Conservation (phyloP, 2,329 filamentous ascomycete species). For the Penicillium hordei region DNA sequence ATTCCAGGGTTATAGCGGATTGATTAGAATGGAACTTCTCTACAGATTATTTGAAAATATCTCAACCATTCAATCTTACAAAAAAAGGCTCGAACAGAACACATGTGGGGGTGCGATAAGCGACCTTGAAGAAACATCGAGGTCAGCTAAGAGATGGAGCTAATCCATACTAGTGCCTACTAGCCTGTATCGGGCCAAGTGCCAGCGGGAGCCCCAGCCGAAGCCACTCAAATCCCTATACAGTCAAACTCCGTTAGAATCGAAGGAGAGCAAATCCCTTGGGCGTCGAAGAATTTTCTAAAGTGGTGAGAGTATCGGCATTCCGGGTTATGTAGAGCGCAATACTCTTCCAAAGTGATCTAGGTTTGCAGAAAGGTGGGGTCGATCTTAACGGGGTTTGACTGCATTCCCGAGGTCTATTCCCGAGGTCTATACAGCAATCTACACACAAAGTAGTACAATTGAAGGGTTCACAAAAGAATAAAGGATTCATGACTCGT, state of each 20-base stretch:
- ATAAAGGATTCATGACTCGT: slow-evolving; percentile 20
- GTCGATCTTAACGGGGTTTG: not conserved
- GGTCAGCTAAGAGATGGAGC: not conserved
- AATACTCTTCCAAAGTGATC: too few relatives aligned
- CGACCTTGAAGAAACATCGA: not conserved
- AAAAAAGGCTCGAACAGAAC: not conserved
- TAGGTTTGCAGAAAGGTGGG: not conserved
- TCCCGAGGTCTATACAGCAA: not conserved
- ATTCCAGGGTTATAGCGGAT: not conserved
- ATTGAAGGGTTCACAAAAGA: not conserved
- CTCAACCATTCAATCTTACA: not conserved
- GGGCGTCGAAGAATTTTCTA: not conserved
- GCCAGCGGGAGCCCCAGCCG: not conserved
- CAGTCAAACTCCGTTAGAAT: not conserved
- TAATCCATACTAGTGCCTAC: not conserved
- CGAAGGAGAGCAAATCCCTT: not conserved
- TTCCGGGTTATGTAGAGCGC: too few relatives aligned
- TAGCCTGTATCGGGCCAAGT: not conserved
- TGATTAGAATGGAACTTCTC: not conserved
- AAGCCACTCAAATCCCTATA: not conserved
- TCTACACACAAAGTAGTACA: not conserved
- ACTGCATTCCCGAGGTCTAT: not conserved
- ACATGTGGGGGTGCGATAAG: not conserved
- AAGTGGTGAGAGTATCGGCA: not conserved
- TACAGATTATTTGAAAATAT: not conserved